Base-by-base conservation (phyloP, 2,329 filamentous ascomycete species). In the Didymella sp. region DNA sequence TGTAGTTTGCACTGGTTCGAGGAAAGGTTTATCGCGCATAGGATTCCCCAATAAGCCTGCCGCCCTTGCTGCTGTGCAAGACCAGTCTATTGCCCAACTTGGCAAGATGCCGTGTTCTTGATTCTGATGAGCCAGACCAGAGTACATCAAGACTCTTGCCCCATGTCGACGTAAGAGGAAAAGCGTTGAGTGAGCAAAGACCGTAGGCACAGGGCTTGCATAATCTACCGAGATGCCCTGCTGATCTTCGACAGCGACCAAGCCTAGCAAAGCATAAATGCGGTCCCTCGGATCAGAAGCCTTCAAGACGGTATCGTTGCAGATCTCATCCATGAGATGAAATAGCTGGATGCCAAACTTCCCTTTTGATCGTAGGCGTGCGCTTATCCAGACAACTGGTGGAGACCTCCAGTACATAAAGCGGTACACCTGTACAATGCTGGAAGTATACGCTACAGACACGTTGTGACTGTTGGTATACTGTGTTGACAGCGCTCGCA, bases 21-120 rank as follows among this genome's bases (percentile, higher is more conserved):
- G 8, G 12, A 15, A 15, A 5, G 30, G 13, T 12, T 7, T 31
- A 15, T 31, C n/a, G 2, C 33, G 33, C 33, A 35, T 9, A 1
- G 33, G 33, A 8, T 35, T 35, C 6, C 6, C 17, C 12, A 38
- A 12, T 21, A 49, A 24, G n/a, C 15, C 25, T 17, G 38, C 19
- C 15, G 24, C 35, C 6, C 46, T 41, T 21, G 15, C 8, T 42
- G 8, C 25, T 17, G 37, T 50, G 47, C 38, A 50, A 4, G 27
- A 7, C 47, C 47, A 50, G 24, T 50, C 37, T 4, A 35, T 21
- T 6, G 24, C 37, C 47, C 47, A 50, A 13, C 37, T 42, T 22
- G 47, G 35, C 6, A 42, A 21, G 1, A 11, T 4, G 21, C 19
- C 1, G 27, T 38, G n/a, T 5, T 40, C 35, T 12, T 22, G n/a